Evolutionary conservation across 768 basidiomycete genomes (phyloP).

Genomic region (Russula griseocarnosa): DNA sequence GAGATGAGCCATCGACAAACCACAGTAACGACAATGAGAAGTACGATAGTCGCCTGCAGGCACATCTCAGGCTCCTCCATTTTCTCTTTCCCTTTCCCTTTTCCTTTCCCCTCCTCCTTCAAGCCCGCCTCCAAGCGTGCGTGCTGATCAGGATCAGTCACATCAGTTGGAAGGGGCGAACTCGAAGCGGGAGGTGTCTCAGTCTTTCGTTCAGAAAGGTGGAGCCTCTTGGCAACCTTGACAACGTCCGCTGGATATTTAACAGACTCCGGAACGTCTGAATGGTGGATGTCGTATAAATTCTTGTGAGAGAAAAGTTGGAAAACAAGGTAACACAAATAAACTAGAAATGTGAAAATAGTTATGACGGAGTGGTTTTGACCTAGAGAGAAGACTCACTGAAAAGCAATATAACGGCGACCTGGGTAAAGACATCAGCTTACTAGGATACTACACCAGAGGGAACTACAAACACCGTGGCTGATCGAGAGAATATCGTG

Average conservation of each 20-base stretch:
- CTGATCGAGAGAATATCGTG: slow-evolving; percentile 48
- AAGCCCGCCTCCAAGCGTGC: slow-evolving; percentile 19
- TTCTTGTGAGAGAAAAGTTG: slow-evolving; percentile 55
- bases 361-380: neutral
- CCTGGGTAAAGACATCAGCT: slow-evolving; percentile 33
- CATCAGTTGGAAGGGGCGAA: neutral
- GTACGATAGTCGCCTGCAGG: slow-evolving; percentile 35
- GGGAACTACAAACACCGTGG: slow-evolving; percentile 41
- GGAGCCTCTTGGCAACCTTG: slow-evolving; percentile 12
- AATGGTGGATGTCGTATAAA: slow-evolving; percentile 43
- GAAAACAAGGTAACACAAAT: slow-evolving; percentile 49
- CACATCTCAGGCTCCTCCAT: slow-evolving; percentile 37
- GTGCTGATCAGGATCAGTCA: neutral
- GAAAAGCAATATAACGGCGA: slow-evolving; percentile 50
- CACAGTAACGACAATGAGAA: slow-evolving; percentile 41
- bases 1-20: slow-evolving; percentile 30
- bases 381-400: slow-evolving; percentile 37
- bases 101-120: slow-evolving; percentile 28
- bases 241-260: neutral
- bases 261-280: slow-evolving; percentile 4
- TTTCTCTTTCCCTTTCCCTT: no score
- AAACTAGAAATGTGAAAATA: slow-evolving; percentile 38
- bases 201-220: neutral
- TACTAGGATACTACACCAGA: neutral
- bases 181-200: slow-evolving; percentile 10